Conservation (phyloP, 129 eudicot species). For the Flaveria ramosissima region DNA sequence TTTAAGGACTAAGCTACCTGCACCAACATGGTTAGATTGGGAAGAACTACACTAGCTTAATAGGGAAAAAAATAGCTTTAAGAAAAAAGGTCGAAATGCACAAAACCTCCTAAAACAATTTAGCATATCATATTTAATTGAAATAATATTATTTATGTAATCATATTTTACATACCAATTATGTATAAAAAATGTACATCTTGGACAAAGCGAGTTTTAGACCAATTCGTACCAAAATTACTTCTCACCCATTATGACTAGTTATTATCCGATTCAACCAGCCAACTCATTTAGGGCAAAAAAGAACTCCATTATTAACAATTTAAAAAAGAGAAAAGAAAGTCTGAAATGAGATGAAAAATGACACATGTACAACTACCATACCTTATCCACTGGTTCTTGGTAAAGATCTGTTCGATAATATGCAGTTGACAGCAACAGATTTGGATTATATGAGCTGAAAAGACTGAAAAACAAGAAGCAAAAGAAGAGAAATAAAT, state of each 20-base stretch:
- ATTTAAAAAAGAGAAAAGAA: not conserved
- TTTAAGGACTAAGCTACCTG: not conserved
- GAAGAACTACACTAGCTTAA: not conserved
- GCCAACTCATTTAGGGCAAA: not conserved
- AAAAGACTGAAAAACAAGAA: constrained; percentile 68
- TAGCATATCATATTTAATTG: not conserved
- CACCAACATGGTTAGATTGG: not conserved
- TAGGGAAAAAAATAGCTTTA: not conserved
- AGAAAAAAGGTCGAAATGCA: not conserved
- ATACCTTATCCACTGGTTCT: constrained; percentile 70
- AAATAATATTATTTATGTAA: not conserved
- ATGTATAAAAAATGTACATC: not conserved
- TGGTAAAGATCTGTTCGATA: constrained; percentile 86
- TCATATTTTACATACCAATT: not conserved
- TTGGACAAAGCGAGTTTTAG: not conserved
- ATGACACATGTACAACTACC: constrained; percentile 25
- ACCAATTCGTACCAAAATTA: not conserved
- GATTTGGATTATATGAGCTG: constrained; percentile 70
- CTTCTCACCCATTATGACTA: not conserved
- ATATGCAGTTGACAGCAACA: constrained; percentile 90
- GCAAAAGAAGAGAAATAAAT: constrained; percentile 15
- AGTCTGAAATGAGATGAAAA: constrained; percentile 4
- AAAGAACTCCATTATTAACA: not conserved
- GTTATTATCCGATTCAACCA: not conserved
- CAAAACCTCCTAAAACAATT: not conserved